Percentiles rank a stretch among this genome's conserved stretches.
phyloP scores from a whole-genome alignment of 805 yeast genomes.

The Jamesozyma spencerorum region DNA sequence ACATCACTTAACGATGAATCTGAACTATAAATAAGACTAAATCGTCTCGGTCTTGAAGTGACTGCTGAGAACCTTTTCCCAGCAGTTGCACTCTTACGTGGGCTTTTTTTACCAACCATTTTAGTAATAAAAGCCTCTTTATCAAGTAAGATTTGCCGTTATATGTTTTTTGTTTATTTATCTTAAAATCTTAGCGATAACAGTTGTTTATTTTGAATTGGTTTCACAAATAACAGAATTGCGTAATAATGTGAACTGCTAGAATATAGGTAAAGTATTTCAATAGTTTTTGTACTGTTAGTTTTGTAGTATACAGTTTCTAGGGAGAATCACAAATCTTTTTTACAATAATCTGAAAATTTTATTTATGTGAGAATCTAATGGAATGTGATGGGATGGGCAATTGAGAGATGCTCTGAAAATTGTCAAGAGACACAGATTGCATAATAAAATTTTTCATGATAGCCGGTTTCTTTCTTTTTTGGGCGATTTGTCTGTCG shows the following conservation, averaged over 20 bases:
- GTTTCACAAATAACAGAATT: too few species aligned
- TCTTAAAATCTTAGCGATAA: not conserved
- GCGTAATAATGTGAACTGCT: too few species aligned
- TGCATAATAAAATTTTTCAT: not conserved
- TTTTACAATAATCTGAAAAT: not conserved
- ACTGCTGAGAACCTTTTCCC: conserved; percentile 4
- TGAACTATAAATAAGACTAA: conserved; percentile 38
- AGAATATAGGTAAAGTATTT: too few species aligned
- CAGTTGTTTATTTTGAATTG: too few species aligned
- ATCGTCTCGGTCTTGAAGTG: conserved; percentile 31
- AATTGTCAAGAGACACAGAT: not conserved
- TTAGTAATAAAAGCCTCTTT: too few species aligned
- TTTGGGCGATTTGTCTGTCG: too few species aligned
- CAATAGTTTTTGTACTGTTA: too few species aligned
- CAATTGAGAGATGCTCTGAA: not conserved
- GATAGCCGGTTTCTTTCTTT: not conserved
- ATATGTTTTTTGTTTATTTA: too few species aligned
- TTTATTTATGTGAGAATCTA: not conserved
- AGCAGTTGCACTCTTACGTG: conserved; percentile 14
- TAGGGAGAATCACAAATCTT: not conserved
- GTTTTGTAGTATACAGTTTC: not conserved
- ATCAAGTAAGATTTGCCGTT: too few species aligned
- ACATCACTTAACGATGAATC: conserved; percentile 33
- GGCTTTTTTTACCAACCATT: conserved; percentile 18
- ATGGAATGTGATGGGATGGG: not conserved